A percentile compares a stretch with the other conserved stretches of the same genome.
Conservation (phyloP, 83 land plant species). For the Picea engelmannii region DNA sequence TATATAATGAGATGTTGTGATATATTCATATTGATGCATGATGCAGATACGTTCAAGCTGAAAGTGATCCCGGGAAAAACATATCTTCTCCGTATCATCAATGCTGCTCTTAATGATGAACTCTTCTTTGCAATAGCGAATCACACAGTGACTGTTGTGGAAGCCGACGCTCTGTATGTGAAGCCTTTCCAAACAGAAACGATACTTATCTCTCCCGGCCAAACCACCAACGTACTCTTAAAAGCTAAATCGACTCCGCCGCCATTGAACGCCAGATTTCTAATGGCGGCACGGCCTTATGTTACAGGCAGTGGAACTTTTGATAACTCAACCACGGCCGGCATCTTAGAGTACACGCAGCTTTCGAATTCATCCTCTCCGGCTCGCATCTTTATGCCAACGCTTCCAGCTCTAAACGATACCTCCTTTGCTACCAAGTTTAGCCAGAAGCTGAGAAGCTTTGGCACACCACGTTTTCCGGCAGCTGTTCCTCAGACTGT, state of each 20-base stretch:
- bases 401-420: too few species aligned
- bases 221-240: background rate
- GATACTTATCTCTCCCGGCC: background rate
- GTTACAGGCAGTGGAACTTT: constrained; percentile 31
- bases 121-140: background rate
- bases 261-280: constrained; percentile 33
- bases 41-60: background rate
- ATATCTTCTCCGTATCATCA: background rate
- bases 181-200: background rate
- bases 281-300: constrained; percentile 54
- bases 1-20: too few species aligned
- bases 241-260: background rate
- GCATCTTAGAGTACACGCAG: constrained; percentile 1
- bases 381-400: constrained; percentile 12
- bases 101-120: background rate
- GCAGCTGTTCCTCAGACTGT: constrained; percentile 13
- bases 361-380: background rate
- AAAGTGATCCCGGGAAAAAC: background rate
- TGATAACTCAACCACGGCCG: constrained; percentile 29
- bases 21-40: too few species aligned
- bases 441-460: constrained; percentile 34
- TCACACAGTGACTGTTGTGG: constrained; percentile 6
- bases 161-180: background rate
- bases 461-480: constrained; percentile 36
- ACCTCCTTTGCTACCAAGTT: constrained; percentile 19